Percentiles rank a stretch among this genome's conserved stretches.
These are phyloP conservation scores for Blepharisma japonicum DNA, from an alignment of 73 alveolate species.

Conservation along the genomic window DNA sequence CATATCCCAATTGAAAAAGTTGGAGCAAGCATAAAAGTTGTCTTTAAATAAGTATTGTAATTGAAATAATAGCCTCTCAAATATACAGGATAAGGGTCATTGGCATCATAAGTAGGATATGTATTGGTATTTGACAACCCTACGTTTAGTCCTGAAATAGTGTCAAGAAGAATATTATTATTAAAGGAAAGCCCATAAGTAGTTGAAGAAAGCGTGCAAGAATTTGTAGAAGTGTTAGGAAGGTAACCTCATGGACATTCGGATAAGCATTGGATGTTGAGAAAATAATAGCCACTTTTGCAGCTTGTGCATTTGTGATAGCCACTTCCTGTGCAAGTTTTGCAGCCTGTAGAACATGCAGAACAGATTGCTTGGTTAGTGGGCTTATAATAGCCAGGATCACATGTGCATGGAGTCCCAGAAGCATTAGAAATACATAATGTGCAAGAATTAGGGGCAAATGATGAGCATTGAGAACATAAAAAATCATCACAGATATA, in stretches of 20 bases:
- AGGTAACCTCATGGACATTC: background rate
- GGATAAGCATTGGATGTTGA: background rate
- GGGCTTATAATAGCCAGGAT: background rate
- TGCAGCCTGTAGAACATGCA: background rate
- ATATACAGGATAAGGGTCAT: background rate
- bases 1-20: background rate
- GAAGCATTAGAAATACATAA: conserved; percentile 17
- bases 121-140: background rate
- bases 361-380: background rate
- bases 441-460: background rate
- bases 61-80: conserved; percentile 14
- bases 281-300: background rate
- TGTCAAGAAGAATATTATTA: too few species aligned
- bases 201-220: too few species aligned
- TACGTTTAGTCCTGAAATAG: too few species aligned
- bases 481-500: background rate
- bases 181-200: too few species aligned
- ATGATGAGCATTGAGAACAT: background rate
- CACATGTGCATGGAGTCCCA: conserved; percentile 15
- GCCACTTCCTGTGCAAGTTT: background rate
- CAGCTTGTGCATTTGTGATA: background rate
- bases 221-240: too few species aligned
- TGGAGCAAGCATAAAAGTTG: background rate
- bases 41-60: background rate
- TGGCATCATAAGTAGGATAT: conserved; percentile 5